Evolutionary conservation across 768 basidiomycete species (phyloP).

Genomic region (Boletus subparvulus): DNA sequence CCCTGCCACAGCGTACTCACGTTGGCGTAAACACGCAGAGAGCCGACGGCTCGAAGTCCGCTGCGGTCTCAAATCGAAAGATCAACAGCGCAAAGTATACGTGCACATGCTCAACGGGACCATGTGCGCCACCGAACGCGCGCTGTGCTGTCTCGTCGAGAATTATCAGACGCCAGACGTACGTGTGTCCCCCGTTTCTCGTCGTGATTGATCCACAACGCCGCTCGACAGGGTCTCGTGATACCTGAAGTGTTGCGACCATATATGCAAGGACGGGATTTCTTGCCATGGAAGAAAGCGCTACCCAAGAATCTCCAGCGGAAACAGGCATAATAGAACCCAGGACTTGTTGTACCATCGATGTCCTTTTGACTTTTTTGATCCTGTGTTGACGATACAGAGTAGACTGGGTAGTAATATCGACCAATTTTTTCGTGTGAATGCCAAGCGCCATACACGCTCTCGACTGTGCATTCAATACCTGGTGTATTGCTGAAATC

Average conservation of each 20-base stretch:
- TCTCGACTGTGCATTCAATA: background rate
- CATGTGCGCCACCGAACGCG: slow-evolving; percentile 94
- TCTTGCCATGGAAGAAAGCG: slow-evolving; percentile 80
- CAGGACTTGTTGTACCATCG: background rate
- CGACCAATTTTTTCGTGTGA: background rate
- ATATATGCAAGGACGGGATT: slow-evolving; percentile 96
- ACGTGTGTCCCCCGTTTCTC: slow-evolving; percentile 21
- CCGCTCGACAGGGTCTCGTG: slow-evolving; percentile 66
- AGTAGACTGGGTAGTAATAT: background rate
- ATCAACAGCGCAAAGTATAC: slow-evolving; percentile 88
- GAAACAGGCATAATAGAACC: slow-evolving; percentile 51
- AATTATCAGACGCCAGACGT: slow-evolving; percentile 97
- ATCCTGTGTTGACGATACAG: too few relatives aligned
- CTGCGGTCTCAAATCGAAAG: slow-evolving; percentile 88
- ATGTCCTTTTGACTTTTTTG: too few relatives aligned
- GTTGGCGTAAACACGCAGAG: slow-evolving; percentile 50
- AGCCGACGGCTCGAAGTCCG: slow-evolving; percentile 89
- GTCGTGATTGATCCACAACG: background rate
- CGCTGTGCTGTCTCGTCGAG: slow-evolving; percentile 96
- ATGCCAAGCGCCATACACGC: background rate
- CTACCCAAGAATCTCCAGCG: slow-evolving; percentile 75
- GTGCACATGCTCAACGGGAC: slow-evolving; percentile 99
- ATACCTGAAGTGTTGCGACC: slow-evolving; percentile 89
- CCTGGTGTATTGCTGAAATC: slow-evolving; percentile 3
- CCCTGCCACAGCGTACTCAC: background rate